Evolutionary conservation across 305 asterid species (phyloP).

Genomic region (Caryopteris hybrid): DNA sequence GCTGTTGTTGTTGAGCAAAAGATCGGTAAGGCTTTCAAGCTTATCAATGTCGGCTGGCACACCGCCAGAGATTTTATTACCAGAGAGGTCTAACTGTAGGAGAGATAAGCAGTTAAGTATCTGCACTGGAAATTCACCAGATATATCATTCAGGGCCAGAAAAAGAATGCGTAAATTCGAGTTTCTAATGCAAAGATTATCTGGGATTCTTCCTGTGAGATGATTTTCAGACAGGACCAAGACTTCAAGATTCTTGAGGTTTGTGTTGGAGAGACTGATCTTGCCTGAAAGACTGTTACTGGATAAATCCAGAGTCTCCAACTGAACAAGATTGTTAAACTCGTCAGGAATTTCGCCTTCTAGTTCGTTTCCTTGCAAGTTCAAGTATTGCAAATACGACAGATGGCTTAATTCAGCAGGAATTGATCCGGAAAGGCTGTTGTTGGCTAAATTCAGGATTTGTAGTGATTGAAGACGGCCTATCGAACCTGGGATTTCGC

Average conservation of each 20-base stretch:
- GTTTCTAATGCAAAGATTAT: conserved; percentile 40
- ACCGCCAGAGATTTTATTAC: conserved; percentile 46
- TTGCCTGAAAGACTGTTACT: conserved; percentile 60
- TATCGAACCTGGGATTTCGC: conserved; percentile 56
- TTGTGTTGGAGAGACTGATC: conserved; percentile 33
- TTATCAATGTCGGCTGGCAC: conserved; percentile 51
- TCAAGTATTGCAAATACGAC: conserved; percentile 51
- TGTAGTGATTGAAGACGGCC: conserved; percentile 46
- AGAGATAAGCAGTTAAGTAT: conserved; percentile 60
- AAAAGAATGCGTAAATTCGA: conserved; percentile 40
- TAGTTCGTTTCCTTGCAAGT: conserved; percentile 62
- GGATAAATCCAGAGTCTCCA: conserved; percentile 61
- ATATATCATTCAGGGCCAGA: conserved; percentile 48
- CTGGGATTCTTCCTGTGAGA: conserved; percentile 42
- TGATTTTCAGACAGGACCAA: conserved; percentile 47
- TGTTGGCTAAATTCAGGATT: conserved; percentile 75
- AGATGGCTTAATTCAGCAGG: conserved; percentile 47
- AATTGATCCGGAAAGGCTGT: conserved; percentile 62
- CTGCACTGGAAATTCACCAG: conserved; percentile 59
- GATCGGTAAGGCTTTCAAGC: conserved; percentile 64
- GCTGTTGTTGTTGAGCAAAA: conserved; percentile 79
- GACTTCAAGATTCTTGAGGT: conserved; percentile 43
- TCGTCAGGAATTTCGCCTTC: conserved; percentile 59
- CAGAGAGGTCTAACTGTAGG: conserved; percentile 66
- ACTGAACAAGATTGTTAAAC: conserved; percentile 38